Percentiles rank a stretch among this genome's conserved stretches.
phyloP scores from a whole-genome alignment of 345 rosid genomes.

The Eucalyptus paniculata region DNA sequence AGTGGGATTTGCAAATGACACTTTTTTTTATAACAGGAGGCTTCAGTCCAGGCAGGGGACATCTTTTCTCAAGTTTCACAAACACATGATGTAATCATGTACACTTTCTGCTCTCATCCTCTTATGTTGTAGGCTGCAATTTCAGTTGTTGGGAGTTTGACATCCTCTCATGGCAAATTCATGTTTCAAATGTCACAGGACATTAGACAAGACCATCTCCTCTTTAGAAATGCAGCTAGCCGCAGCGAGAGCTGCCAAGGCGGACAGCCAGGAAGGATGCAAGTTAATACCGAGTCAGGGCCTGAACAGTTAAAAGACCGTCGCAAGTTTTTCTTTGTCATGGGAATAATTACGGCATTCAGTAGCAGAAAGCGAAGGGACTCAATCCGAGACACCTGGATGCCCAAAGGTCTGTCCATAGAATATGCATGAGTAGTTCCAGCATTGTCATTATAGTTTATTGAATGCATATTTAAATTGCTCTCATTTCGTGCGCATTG shows the following conservation, averaged over 20 bases:
- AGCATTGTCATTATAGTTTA: not conserved
- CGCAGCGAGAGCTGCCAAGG: conserved; percentile 62
- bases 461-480: not conserved
- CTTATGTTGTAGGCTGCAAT: not conserved
- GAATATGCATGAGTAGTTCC: not conserved
- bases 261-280: conserved; percentile 21
- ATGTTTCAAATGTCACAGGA: conserved; percentile 23
- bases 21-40: conserved; percentile 20
- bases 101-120: conserved; percentile 7
- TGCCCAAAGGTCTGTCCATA: conserved; percentile 43
- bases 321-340: conserved; percentile 57
- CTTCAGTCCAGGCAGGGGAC: conserved; percentile 42
- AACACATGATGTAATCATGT: conserved; percentile 84
- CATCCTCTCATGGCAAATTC: not conserved
- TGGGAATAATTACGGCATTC: conserved; percentile 79
- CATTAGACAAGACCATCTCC: conserved; percentile 62
- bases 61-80: conserved; percentile 86
- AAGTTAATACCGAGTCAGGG: conserved; percentile 17
- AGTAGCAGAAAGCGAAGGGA: conserved; percentile 76
- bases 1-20: not conserved
- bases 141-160: not conserved
- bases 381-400: conserved; percentile 71
- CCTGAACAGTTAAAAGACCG: conserved; percentile 32
- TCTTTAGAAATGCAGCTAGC: conserved; percentile 71
- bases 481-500: not conserved